Evolutionary conservation across 352 stramenopile species (phyloP).

Genomic region (Globisporangium okanoganense): DNA sequence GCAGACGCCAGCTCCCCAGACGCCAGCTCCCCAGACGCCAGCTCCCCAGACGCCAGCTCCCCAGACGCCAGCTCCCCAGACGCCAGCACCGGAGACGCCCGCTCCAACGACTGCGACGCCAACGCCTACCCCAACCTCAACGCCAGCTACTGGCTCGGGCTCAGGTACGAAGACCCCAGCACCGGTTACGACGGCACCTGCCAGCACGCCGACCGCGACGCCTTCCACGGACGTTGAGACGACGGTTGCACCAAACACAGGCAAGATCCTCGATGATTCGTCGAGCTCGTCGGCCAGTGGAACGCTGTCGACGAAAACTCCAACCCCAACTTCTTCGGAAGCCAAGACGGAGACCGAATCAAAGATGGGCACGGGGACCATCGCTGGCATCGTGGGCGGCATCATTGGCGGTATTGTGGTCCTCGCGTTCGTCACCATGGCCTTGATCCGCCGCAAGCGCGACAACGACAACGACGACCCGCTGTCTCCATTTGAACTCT

Average conservation of each 20-base stretch:
- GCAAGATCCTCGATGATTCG: slow-evolving; percentile 1
- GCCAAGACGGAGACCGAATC: slow-evolving; percentile 18
- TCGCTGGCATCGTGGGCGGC: slow-evolving; percentile 64
- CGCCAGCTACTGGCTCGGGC: neutral
- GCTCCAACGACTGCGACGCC: slow-evolving; percentile 2
- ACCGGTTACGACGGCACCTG: slow-evolving; percentile 5
- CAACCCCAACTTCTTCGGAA: slow-evolving; percentile 10
- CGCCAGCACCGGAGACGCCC: neutral
- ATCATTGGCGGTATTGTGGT: slow-evolving; percentile 61
- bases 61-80: slow-evolving; percentile 2
- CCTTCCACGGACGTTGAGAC: neutral
- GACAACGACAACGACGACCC: slow-evolving; percentile 62
- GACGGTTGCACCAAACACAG: slow-evolving; percentile 2
- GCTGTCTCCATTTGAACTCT: slow-evolving; percentile 79
- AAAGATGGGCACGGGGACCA: slow-evolving; percentile 66
- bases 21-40: slow-evolving; percentile 15
- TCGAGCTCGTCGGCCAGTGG: slow-evolving; percentile 7
- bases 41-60: slow-evolving; percentile 10
- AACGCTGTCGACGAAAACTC: slow-evolving; percentile 5
- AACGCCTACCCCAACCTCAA: neutral
- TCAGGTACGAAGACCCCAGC: slow-evolving; percentile 1
- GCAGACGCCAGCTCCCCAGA: slow-evolving; percentile 14
- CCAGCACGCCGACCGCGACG: neutral
- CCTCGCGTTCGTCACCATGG: slow-evolving; percentile 53
- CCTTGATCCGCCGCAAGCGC: slow-evolving; percentile 43